Evolutionary conservation across 345 rosid genomes (phyloP).

Genomic region (Toxicodendron radicans): DNA sequence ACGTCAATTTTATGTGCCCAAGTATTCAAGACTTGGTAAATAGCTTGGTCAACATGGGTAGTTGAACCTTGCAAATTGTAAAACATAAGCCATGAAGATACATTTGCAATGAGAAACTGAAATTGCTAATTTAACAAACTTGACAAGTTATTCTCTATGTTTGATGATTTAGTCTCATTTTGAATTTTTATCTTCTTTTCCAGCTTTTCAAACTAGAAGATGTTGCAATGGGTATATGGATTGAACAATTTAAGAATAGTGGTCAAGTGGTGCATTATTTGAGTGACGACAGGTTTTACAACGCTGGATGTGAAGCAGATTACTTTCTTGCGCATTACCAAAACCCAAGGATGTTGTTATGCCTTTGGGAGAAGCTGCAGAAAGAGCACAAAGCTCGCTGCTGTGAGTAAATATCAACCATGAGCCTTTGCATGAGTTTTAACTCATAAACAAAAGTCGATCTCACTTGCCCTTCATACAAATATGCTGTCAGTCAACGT

Average conservation of each 20-base stretch:
- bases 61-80: not conserved
- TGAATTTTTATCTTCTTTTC: slow-evolving; percentile 10
- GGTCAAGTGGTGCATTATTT: slow-evolving; percentile 57
- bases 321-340: slow-evolving; percentile 91
- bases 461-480: not conserved
- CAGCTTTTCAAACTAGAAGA: slow-evolving; percentile 94
- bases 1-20: not conserved
- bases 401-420: slow-evolving; percentile 51
- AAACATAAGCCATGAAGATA: not conserved
- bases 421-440: not conserved
- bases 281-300: slow-evolving; percentile 70
- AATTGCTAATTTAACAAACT: not conserved
- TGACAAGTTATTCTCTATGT: not conserved
- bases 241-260: slow-evolving; percentile 57
- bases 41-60: not conserved
- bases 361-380: slow-evolving; percentile 90
- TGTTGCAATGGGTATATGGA: slow-evolving; percentile 97
- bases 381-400: slow-evolving; percentile 64
- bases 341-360: slow-evolving; percentile 68
- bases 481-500: not conserved
- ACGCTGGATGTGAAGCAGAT: slow-evolving; percentile 65
- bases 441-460: not conserved
- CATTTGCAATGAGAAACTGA: not conserved
- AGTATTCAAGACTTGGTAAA: not conserved
- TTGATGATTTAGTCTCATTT: not conserved